A percentile compares a stretch with the other conserved stretches of the same genome.
Evolutionary conservation across 164 flowering plant species (phyloP).

Genomic region (Aristolochia fimbriata): DNA sequence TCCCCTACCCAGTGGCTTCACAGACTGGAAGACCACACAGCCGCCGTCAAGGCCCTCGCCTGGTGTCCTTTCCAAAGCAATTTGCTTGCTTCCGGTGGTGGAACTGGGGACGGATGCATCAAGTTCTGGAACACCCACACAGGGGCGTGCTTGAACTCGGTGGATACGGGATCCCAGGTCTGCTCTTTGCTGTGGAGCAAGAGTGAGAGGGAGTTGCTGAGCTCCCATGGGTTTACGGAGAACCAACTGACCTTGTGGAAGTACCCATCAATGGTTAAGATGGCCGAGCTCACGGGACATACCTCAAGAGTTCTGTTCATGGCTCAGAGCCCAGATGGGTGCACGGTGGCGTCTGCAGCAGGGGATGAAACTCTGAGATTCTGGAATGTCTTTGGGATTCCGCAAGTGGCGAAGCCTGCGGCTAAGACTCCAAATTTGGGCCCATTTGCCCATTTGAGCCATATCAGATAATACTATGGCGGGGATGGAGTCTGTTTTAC

Average conservation of each 20-base stretch:
- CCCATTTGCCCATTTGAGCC: slow-evolving; percentile 41
- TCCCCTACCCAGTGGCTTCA: slow-evolving; percentile 46
- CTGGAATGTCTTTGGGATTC: slow-evolving; percentile 45
- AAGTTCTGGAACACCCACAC: slow-evolving; percentile 67
- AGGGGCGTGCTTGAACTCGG: slow-evolving; percentile 53
- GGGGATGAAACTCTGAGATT: slow-evolving; percentile 49
- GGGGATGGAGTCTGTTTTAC: neutral
- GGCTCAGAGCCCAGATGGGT: slow-evolving; percentile 67
- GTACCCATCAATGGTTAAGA: slow-evolving; percentile 63
- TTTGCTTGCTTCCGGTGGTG: slow-evolving; percentile 52
- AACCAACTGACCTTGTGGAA: slow-evolving; percentile 63
- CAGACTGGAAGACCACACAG: slow-evolving; percentile 54
- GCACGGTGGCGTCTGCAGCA: slow-evolving; percentile 48
- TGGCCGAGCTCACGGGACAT: slow-evolving; percentile 59
- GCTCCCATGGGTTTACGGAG: slow-evolving; percentile 54
- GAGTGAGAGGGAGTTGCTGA: slow-evolving; percentile 47
- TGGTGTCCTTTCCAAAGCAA: slow-evolving; percentile 71
- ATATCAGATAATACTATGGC: slow-evolving; percentile 20
- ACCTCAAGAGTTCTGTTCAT: slow-evolving; percentile 58
- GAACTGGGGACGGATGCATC: no score
- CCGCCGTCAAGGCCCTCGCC: slow-evolving; percentile 61
- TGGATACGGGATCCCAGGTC: slow-evolving; percentile 62
- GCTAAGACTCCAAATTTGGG: slow-evolving; percentile 23
- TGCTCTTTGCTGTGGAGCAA: slow-evolving; percentile 58
- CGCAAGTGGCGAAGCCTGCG: slow-evolving; percentile 26